Evolutionary conservation across 2,329 filamentous ascomycete species (phyloP), one percentile per base, ranked within the genome.

Genomic region (Venturia asperata): DNA sequence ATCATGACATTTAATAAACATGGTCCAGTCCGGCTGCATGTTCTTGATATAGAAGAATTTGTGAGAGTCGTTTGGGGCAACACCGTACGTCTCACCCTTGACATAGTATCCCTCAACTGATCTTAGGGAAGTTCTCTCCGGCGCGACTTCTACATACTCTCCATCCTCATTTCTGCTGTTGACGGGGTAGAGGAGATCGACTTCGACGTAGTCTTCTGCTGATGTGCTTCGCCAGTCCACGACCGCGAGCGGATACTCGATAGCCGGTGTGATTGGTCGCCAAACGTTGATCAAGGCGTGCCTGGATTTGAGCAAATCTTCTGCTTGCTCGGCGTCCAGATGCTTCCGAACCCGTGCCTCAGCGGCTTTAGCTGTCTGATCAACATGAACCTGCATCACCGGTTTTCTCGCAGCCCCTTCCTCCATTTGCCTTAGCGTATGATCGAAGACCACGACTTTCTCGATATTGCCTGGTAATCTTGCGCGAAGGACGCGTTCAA

Each of bases 111-210:
- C 85, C 15, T 83, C 82, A 0, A 80, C 83, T 0, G 80, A 82
- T 21, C 71, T 71, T 49, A 72, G 71, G 1, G 73, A 78, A 1
- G 71, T 72, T 49, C 17, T 10, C 2, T 80, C 30, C 30, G 30
- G 30, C 30, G 30, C 30, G 30, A 34, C 30, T 34, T 76, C 62
- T 84, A 79, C 0, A 84, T 81, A 1, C 82, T 74, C 2, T 76
- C 75, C 70, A 85, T 72, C 85, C 85, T 15, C 83, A 83, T 2
- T 83, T 63, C 15, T 21, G 19, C 21, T 24, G 49, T 90, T 86
- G 68, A 84, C 74, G 0, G 85, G 83, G 71, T 94, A 94, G n/a
- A 88, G 79, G 72, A 92, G 88, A 75, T 92, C 85, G 11, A 93
- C 83, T 6, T 84, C 81, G 0, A 92, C 81, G 10, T 94, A 78